Percentiles rank a stretch among this genome's conserved stretches.
phyloP scores from a whole-genome alignment of 129 eudicot genomes.

The Dittrichia graveolens region DNA sequence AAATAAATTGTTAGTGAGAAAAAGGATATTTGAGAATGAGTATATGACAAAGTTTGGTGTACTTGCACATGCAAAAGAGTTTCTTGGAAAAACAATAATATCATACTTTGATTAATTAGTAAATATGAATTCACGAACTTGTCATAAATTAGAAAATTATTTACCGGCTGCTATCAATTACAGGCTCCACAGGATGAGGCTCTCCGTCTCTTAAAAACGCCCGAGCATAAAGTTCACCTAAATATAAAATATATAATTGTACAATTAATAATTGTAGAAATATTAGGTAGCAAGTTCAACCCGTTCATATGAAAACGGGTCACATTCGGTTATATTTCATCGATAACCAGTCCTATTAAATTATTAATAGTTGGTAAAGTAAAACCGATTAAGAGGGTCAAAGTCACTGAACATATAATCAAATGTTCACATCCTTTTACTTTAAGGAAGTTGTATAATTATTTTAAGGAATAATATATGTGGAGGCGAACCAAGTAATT shows the following conservation, averaged over 20 bases:
- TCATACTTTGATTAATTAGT: not conserved
- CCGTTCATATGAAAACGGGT: not conserved
- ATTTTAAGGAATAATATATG: not conserved
- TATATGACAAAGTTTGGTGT: not conserved
- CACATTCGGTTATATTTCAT: not conserved
- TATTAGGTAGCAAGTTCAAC: not conserved
- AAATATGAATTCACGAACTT: slow-evolving; percentile 11
- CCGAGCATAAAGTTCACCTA: slow-evolving; percentile 98
- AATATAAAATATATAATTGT: not conserved
- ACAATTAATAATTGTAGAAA: slow-evolving; percentile 1
- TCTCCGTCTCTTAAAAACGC: slow-evolving; percentile 98
- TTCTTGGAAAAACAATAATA: not conserved
- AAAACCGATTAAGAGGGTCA: slow-evolving; percentile 34
- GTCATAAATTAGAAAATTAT: not conserved
- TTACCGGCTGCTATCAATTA: slow-evolving; percentile 99
- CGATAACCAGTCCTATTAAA: not conserved
- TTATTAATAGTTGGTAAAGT: not conserved
- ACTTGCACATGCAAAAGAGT: not conserved
- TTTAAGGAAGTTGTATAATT: not conserved
- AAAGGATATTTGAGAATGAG: not conserved
- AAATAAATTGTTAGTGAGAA: slow-evolving; percentile 10
- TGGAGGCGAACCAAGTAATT: too few species aligned
- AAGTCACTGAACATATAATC: not conserved
- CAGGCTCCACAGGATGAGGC: slow-evolving; percentile 98
- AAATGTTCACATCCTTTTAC: not conserved